phyloP scores from a whole-genome alignment of 140 eudicot genomes.

The Flaveria floridana region DNA sequence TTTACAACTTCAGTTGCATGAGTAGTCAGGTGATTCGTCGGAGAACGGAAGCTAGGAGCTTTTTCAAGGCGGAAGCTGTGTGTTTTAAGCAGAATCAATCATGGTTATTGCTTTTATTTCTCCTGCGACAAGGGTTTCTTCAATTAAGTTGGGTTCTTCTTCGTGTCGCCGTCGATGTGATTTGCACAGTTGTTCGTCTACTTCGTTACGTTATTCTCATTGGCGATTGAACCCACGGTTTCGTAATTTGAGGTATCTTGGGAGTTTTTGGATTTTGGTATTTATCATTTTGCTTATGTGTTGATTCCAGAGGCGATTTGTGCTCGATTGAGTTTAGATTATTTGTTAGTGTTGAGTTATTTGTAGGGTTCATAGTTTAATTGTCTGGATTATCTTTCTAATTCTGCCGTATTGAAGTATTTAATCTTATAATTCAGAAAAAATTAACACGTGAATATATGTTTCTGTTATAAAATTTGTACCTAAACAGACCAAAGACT shows the following conservation, averaged over 20 bases:
- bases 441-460: no score
- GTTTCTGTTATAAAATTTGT: no score
- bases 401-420: no score
- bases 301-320: constrained; percentile 5
- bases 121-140: constrained; percentile 34
- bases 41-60: constrained; percentile 25
- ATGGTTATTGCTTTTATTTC: constrained; percentile 46
- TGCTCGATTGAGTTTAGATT: background rate
- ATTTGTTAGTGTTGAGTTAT: background rate
- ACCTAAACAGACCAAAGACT: no score
- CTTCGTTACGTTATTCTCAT: constrained; percentile 39
- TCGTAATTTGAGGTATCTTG: constrained; percentile 42
- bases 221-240: constrained; percentile 39
- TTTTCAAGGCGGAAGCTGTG: constrained; percentile 46
- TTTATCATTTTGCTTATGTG: background rate
- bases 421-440: no score
- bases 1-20: constrained; percentile 44
- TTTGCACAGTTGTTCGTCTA: constrained; percentile 7
- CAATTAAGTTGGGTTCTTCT: constrained; percentile 29
- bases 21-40: constrained; percentile 35
- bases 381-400: no score
- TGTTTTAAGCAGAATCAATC: constrained; percentile 30
- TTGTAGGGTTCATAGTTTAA: background rate
- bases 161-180: constrained; percentile 25
- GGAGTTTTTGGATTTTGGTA: background rate